Evolutionary conservation across 2,329 filamentous ascomycete species (phyloP).

Genomic region (Ilyonectria sp.): DNA sequence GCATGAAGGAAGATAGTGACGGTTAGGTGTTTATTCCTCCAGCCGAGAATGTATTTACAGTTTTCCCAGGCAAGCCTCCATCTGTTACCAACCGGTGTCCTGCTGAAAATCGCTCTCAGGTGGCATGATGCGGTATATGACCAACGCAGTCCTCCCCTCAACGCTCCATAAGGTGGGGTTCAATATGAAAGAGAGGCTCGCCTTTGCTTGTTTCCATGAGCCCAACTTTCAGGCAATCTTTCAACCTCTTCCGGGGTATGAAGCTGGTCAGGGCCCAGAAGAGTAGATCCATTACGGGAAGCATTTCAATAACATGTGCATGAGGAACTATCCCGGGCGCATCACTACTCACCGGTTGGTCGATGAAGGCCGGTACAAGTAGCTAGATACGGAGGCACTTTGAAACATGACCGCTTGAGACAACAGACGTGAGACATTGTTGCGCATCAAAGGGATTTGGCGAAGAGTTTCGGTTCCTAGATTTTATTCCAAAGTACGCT

Average conservation of each 20-base stretch:
- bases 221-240: constrained; percentile 63
- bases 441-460: background rate
- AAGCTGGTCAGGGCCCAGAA: constrained; percentile 47
- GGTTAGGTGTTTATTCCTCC: constrained; percentile 66
- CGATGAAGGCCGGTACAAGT: constrained; percentile 16
- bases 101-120: constrained; percentile 48
- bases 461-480: background rate
- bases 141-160: constrained; percentile 60
- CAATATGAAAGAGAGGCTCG: constrained; percentile 62
- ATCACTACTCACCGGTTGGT: constrained; percentile 56
- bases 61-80: constrained; percentile 60
- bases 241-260: constrained; percentile 58
- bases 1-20: constrained; percentile 60
- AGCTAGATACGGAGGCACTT: constrained; percentile 16
- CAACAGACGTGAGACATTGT: background rate
- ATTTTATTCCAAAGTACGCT: background rate
- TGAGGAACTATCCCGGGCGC: constrained; percentile 64
- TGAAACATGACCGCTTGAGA: constrained; percentile 10
- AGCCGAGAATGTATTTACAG: constrained; percentile 60
- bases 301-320: constrained; percentile 67
- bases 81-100: background rate
- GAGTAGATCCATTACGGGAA: constrained; percentile 66
- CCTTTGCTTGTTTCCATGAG: constrained; percentile 68
- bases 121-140: constrained; percentile 68
- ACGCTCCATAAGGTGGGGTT: constrained; percentile 67